Conservation (phyloP, 495 filamentous ascomycete genomes). For the Aspergillus bridgeri region DNA sequence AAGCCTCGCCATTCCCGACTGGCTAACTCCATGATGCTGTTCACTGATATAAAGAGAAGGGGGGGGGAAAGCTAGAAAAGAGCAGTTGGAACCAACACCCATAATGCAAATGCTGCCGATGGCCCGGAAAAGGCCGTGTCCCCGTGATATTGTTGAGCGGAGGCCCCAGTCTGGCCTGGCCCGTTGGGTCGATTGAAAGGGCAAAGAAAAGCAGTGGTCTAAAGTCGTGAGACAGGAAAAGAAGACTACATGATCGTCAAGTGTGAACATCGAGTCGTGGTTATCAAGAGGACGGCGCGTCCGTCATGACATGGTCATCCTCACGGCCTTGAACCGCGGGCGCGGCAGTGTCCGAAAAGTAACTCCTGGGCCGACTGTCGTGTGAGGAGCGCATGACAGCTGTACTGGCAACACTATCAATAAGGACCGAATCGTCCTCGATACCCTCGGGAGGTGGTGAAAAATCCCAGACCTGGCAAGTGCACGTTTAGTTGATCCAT, state of each 20-base stretch:
- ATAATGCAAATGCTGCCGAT: conserved; percentile 21
- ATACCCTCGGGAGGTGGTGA: conserved; percentile 70
- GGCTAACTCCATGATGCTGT: conserved; percentile 15
- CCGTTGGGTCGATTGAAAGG: neutral
- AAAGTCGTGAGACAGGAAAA: conserved; percentile 16
- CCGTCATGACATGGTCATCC: conserved; percentile 39
- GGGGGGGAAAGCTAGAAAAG: conserved; percentile 3
- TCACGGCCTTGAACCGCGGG: conserved; percentile 26
- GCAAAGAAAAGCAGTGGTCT: conserved; percentile 7
- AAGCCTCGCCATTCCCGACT: conserved; percentile 9
- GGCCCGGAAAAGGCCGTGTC: conserved; percentile 7
- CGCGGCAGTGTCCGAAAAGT: conserved; percentile 36
- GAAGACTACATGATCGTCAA: conserved; percentile 24
- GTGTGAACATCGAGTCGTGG: conserved; percentile 5
- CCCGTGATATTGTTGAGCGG: neutral
- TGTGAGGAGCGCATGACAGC: conserved; percentile 28
- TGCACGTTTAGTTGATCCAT: neutral
- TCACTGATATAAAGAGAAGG: conserved; percentile 3
- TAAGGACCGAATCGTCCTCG: conserved; percentile 24
- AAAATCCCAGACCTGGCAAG: conserved; percentile 79
- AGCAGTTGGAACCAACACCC: conserved; percentile 15
- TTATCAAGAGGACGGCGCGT: conserved; percentile 24
- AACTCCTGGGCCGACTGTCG: conserved; percentile 22
- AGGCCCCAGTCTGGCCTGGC: neutral
- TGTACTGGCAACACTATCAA: conserved; percentile 39